Conservation (phyloP, 495 filamentous ascomycete genomes). For the Recurvomyces mirabilis region DNA sequence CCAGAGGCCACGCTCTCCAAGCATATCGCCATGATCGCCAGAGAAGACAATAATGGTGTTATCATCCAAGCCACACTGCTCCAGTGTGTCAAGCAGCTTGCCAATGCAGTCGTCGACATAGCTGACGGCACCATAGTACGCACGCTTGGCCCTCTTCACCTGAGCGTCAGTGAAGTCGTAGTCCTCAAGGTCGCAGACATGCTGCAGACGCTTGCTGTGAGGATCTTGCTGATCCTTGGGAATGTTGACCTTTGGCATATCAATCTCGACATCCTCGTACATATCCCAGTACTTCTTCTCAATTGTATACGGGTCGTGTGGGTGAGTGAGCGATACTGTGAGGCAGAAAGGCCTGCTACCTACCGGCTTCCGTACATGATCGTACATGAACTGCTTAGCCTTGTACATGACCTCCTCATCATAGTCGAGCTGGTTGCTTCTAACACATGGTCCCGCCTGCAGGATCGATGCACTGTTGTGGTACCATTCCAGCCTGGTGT, state of each 20-base stretch:
- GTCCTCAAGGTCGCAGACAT: slow-evolving; percentile 70
- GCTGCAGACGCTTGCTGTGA: slow-evolving; percentile 67
- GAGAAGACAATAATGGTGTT: slow-evolving; percentile 80
- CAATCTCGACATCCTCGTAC: slow-evolving; percentile 79
- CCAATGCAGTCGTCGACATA: slow-evolving; percentile 85
- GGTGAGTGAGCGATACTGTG: slow-evolving; percentile 84
- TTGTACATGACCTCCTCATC: slow-evolving; percentile 88
- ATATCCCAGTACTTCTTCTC: slow-evolving; percentile 77
- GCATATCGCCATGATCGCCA: slow-evolving; percentile 87
- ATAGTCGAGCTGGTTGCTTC: slow-evolving; percentile 88
- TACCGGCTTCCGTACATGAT: slow-evolving; percentile 61
- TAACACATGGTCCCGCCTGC: slow-evolving; percentile 69
- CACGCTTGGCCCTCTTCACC: slow-evolving; percentile 63
- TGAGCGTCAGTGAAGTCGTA: slow-evolving; percentile 67
- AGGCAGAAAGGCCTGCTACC: slow-evolving; percentile 66
- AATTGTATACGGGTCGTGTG: slow-evolving; percentile 86
- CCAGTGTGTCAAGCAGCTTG: slow-evolving; percentile 58
- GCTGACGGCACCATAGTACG: slow-evolving; percentile 79
- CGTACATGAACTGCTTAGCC: slow-evolving; percentile 68
- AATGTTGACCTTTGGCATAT: slow-evolving; percentile 60
- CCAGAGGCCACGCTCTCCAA: slow-evolving; percentile 80
- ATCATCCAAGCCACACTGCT: slow-evolving; percentile 61
- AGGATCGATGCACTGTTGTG: slow-evolving; percentile 84
- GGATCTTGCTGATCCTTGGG: slow-evolving; percentile 68
- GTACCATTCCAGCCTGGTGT: slow-evolving; percentile 76